Conservation (phyloP, 2,329 filamentous ascomycete species). For the Cladosporium austrohemisphaericum region DNA sequence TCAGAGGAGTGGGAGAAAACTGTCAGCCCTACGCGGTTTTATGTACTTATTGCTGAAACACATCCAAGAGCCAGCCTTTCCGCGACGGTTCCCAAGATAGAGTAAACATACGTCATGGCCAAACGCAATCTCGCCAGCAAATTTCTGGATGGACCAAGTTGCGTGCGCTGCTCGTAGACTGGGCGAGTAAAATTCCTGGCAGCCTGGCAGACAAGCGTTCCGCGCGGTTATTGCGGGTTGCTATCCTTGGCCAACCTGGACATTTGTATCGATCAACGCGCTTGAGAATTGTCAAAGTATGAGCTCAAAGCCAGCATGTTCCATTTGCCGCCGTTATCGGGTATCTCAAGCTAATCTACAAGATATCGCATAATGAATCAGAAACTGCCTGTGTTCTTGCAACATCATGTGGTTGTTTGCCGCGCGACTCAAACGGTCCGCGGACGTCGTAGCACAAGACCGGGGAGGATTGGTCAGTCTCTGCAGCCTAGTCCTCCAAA, state of each 20-base stretch:
- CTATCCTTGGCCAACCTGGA: conserved; percentile 5
- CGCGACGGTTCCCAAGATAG: neutral
- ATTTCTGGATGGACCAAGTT: neutral
- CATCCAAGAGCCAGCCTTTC: neutral
- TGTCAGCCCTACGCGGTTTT: conserved; percentile 13
- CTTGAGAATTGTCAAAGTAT: neutral
- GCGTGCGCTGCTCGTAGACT: neutral
- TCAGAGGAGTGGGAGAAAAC: neutral
- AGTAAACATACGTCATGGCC: conserved; percentile 1
- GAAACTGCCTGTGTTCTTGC: too few species aligned
- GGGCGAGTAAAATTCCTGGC: neutral
- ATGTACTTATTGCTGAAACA: conserved; percentile 10
- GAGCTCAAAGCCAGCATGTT: neutral
- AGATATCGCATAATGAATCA: neutral
- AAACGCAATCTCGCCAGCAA: conserved; percentile 1
- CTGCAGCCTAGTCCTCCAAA: conserved; percentile 19
- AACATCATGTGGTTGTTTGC: too few species aligned
- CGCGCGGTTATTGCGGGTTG: conserved; percentile 8
- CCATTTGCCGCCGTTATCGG: too few species aligned
- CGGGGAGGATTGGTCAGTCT: neutral
- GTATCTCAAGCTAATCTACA: conserved; percentile 1
- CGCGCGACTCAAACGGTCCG: neutral
- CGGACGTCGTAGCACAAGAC: neutral
- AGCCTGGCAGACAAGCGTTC: conserved; percentile 7
- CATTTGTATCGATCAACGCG: neutral